phyloP scores from a whole-genome alignment of 139 green algal species.

The Spirogloea muscicola region DNA sequence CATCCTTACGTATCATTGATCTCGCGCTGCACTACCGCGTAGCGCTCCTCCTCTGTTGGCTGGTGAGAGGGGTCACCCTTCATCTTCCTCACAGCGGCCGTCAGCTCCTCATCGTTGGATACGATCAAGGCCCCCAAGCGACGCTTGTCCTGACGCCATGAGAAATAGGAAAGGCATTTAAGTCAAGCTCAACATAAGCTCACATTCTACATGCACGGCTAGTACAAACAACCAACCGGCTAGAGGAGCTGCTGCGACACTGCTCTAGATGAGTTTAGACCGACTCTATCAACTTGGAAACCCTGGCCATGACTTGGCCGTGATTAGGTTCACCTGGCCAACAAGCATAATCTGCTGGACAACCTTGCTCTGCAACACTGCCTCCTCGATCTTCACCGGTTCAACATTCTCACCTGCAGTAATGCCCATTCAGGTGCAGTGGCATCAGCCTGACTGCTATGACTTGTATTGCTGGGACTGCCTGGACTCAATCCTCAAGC shows the following conservation, averaged over 20 bases:
- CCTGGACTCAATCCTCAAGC: no score
- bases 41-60: slow-evolving; percentile 19
- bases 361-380: slow-evolving; percentile 51
- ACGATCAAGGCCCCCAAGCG: slow-evolving; percentile 66
- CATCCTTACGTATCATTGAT: slow-evolving; percentile 16
- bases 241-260: background rate
- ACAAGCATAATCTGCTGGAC: slow-evolving; percentile 77
- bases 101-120: slow-evolving; percentile 51
- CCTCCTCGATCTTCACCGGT: slow-evolving; percentile 81
- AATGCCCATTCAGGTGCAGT: background rate
- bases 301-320: no score
- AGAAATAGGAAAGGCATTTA: background rate
- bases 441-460: background rate
- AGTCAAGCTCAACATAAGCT: background rate
- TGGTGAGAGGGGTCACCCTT: slow-evolving; percentile 42
- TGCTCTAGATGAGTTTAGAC: no score
- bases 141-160: slow-evolving; percentile 41
- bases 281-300: no score
- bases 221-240: background rate
- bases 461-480: background rate
- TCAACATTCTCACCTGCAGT: slow-evolving; percentile 86
- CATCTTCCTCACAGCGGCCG: slow-evolving; percentile 27
- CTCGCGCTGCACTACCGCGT: slow-evolving; percentile 11
- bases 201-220: background rate
- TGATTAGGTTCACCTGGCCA: no score